Percentiles rank a stretch among this genome's conserved stretches.
These are phyloP conservation scores for Escovopsis weberi DNA, from an alignment of 2,329 filamentous ascomycete genomes.

Conservation along the genomic window DNA sequence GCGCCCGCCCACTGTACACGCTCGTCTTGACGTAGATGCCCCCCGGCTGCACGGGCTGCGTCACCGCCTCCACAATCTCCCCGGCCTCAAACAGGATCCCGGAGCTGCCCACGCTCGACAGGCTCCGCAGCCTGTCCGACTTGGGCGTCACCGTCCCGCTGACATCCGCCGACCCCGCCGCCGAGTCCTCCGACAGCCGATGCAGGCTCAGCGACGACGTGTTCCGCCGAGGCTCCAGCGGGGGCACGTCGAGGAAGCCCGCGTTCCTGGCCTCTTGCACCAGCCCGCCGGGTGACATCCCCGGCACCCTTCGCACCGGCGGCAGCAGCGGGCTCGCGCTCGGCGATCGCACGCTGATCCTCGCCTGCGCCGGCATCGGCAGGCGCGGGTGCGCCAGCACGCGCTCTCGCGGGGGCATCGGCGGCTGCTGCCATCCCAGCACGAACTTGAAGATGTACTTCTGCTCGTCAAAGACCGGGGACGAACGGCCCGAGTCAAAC, in stretches of 20 bases:
- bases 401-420: conserved; percentile 41
- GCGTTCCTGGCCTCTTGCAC: conserved; percentile 38
- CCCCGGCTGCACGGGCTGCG: conserved; percentile 27
- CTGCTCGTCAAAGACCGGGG: conserved; percentile 38
- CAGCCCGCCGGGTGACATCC: conserved; percentile 29
- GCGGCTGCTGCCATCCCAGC: conserved; percentile 47
- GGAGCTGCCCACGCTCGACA: not conserved
- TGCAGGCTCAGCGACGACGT: conserved; percentile 5
- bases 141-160: conserved; percentile 1
- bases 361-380: conserved; percentile 53
- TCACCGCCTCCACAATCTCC: conserved; percentile 1
- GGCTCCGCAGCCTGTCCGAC: not conserved
- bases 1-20: conserved; percentile 54
- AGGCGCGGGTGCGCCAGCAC: conserved; percentile 55
- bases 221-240: conserved; percentile 13
- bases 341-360: conserved; percentile 31
- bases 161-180: not conserved
- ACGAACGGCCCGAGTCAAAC: conserved; percentile 37
- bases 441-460: conserved; percentile 62
- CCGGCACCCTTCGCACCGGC: conserved; percentile 32
- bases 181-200: not conserved
- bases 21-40: conserved; percentile 31
- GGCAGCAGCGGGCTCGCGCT: conserved; percentile 25
- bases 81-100: not conserved
- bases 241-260: conserved; percentile 20